A percentile compares a stretch with the other conserved stretches of the same genome.
Conservation (phyloP, 2,329 filamentous ascomycete genomes). For the Pseudogymnoascus sp. region DNA sequence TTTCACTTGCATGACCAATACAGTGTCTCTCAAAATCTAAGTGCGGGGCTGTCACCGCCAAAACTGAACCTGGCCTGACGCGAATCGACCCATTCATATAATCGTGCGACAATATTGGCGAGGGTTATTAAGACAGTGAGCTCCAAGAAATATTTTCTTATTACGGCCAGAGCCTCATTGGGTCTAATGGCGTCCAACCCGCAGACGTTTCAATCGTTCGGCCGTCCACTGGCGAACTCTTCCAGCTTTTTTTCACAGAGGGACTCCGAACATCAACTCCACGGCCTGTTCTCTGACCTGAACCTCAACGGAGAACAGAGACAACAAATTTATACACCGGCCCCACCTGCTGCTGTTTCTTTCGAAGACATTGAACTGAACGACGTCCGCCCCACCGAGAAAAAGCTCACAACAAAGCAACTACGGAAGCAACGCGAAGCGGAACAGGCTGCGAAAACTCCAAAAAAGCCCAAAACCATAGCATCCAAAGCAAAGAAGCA, state of each 20-base stretch:
- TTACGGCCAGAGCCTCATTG: slow-evolving; percentile 1
- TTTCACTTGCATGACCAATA: background rate
- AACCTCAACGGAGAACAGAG: background rate
- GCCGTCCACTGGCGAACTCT: slow-evolving; percentile 4
- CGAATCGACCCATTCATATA: background rate
- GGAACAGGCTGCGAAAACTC: slow-evolving; percentile 2
- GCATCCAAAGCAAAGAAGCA: slow-evolving; percentile 4
- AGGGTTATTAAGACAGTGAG: slow-evolving; percentile 7
- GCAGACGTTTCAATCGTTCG: slow-evolving; percentile 6
- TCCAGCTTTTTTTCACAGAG: slow-evolving; percentile 4
- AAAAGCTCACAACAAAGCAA: slow-evolving; percentile 7
- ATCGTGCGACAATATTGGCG: background rate
- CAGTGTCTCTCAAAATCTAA: background rate
- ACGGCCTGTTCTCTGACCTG: background rate
- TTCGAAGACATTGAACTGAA: slow-evolving; percentile 1
- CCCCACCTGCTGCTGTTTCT: background rate
- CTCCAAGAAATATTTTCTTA: slow-evolving; percentile 7
- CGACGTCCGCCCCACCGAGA: background rate
- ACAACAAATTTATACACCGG: background rate
- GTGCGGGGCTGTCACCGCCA: slow-evolving; percentile 2
- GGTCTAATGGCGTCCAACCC: slow-evolving; percentile 11
- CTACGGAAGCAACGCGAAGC: background rate
- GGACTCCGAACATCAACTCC: background rate
- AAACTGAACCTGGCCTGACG: background rate
- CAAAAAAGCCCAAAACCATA: background rate